Conservation (phyloP, 2,329 filamentous ascomycete genomes). For the Aspergillus hiratsukae region DNA sequence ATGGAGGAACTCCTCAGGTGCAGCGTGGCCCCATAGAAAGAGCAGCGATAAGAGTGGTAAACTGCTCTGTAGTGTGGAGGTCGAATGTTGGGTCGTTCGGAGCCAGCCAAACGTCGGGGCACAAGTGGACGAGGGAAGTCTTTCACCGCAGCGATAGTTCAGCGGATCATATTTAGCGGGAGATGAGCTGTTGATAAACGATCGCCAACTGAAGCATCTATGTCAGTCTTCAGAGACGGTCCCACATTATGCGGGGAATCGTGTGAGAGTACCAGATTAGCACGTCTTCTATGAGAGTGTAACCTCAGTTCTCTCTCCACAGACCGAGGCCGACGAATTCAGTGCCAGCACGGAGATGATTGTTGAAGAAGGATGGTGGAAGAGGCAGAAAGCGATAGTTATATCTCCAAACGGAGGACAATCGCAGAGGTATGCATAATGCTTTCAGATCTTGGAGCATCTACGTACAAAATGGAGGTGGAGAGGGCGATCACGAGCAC, state of each 20-base stretch:
- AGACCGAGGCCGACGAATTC: background rate
- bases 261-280: background rate
- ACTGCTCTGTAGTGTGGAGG: background rate
- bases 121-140: background rate
- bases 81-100: background rate
- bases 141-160: background rate
- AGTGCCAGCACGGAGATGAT: background rate
- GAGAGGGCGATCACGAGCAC: background rate
- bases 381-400: background rate
- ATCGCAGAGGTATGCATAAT: background rate
- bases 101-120: background rate
- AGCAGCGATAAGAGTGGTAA: background rate
- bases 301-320: background rate
- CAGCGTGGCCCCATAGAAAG: background rate
- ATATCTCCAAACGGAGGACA: background rate
- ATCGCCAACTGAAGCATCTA: background rate
- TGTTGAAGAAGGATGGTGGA: background rate
- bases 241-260: background rate
- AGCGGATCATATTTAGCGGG: background rate
- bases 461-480: background rate
- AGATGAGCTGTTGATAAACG: background rate
- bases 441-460: background rate
- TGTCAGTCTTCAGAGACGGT: background rate
- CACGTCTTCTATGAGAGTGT: background rate
- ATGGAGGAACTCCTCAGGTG: background rate